A percentile compares a stretch with the other conserved stretches of the same genome.
These are phyloP conservation scores for Vittaforma corneae DNA, from an alignment of 371 early-diverging fungal genomes.

Conservation along the genomic window DNA sequence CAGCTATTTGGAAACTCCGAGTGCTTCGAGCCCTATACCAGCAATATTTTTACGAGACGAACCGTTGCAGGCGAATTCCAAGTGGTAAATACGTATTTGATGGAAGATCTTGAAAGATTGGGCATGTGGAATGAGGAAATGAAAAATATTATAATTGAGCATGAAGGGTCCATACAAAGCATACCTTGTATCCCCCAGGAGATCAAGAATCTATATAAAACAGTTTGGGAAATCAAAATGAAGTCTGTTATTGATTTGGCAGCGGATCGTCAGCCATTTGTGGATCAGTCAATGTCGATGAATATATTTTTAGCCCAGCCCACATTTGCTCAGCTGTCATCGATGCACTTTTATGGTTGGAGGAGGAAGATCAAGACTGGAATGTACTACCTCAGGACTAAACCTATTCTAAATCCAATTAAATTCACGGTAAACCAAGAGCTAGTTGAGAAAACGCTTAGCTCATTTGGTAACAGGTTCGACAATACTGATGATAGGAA, in stretches of 20 bases:
- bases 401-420: constrained; percentile 91
- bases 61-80: constrained; percentile 98
- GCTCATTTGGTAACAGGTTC: constrained; percentile 25
- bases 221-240: constrained; percentile 91
- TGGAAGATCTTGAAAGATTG: constrained; percentile 78
- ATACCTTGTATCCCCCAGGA: constrained; percentile 73
- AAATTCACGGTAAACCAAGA: constrained; percentile 67
- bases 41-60: constrained; percentile 90
- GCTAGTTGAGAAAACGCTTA: constrained; percentile 33
- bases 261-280: constrained; percentile 83
- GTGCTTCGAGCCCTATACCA: constrained; percentile 94
- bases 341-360: constrained; percentile 98
- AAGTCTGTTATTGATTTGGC: constrained; percentile 66
- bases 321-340: constrained; percentile 75
- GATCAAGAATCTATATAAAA: constrained; percentile 87
- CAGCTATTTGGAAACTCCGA: constrained; percentile 96
- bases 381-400: constrained; percentile 93
- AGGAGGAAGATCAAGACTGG: constrained; percentile 95
- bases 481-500: background rate
- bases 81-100: constrained; percentile 86
- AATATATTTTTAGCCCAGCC: constrained; percentile 87
- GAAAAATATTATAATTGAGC: constrained; percentile 84
- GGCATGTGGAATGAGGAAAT: constrained; percentile 85
- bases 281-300: constrained; percentile 93
- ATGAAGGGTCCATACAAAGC: constrained; percentile 79